phyloP scores from a whole-genome alignment of 2,329 filamentous ascomycete species.

The Colletotrichum gigasporum region DNA sequence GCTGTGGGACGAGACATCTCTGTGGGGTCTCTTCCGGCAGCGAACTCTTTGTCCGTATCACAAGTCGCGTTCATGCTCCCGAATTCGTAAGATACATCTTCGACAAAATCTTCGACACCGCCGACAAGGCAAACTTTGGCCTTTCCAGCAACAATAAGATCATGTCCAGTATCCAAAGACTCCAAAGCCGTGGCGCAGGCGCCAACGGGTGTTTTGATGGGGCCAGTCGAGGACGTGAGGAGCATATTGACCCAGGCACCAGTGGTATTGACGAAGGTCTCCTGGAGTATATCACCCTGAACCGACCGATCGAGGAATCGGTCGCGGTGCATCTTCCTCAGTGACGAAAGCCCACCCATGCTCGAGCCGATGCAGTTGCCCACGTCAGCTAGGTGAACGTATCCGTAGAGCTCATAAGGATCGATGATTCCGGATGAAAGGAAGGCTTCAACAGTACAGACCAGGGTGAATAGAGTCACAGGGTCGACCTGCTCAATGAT shows the following conservation, averaged over 20 bases:
- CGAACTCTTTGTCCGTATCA: slow-evolving; percentile 40
- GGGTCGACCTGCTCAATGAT: slow-evolving; percentile 98
- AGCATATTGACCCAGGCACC: slow-evolving; percentile 53
- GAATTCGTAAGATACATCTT: slow-evolving; percentile 42
- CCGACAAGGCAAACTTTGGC: slow-evolving; percentile 44
- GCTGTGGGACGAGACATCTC: slow-evolving; percentile 48
- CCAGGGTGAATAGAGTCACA: slow-evolving; percentile 92
- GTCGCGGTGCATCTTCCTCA: slow-evolving; percentile 41
- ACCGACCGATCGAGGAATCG: slow-evolving; percentile 41
- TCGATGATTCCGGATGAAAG: slow-evolving; percentile 88
- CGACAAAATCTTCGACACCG: slow-evolving; percentile 43
- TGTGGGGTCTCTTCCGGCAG: slow-evolving; percentile 38
- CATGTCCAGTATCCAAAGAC: slow-evolving; percentile 45
- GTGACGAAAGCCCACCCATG: slow-evolving; percentile 38
- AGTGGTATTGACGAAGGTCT: slow-evolving; percentile 46
- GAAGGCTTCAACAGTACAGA: slow-evolving; percentile 90
- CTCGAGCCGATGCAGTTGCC: slow-evolving; percentile 45
- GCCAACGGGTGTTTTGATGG: slow-evolving; percentile 46
- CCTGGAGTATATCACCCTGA: slow-evolving; percentile 44
- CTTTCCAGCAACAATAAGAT: slow-evolving; percentile 41
- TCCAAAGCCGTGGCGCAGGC: slow-evolving; percentile 49
- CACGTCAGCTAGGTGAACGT: slow-evolving; percentile 47
- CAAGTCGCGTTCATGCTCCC: slow-evolving; percentile 48
- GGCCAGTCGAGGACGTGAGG: slow-evolving; percentile 44
- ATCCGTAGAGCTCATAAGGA: slow-evolving; percentile 42